These are phyloP conservation scores for Trametes cubensis DNA, from an alignment of 768 basidiomycete genomes.

Conservation along the genomic window DNA sequence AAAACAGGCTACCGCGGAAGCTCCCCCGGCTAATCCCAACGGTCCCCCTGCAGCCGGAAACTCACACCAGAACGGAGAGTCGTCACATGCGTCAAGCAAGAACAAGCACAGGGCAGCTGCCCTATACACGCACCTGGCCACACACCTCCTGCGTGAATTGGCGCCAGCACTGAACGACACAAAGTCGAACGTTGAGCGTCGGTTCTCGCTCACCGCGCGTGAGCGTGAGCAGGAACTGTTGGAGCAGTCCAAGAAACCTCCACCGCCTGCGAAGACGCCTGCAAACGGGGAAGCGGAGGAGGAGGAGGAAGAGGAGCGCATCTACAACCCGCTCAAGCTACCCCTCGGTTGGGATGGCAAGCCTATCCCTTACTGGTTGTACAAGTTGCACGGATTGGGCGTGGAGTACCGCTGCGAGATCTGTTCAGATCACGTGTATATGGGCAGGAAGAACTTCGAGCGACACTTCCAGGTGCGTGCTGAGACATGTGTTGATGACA, in stretches of 20 bases:
- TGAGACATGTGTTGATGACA: background rate
- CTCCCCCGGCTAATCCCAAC: constrained; percentile 60
- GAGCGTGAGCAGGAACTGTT: constrained; percentile 94
- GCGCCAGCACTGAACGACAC: constrained; percentile 79
- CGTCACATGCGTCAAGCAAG: constrained; percentile 37
- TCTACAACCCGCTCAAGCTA: constrained; percentile 97
- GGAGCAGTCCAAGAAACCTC: constrained; percentile 62
- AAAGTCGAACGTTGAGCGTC: constrained; percentile 93
- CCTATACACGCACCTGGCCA: constrained; percentile 68
- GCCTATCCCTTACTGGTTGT: constrained; percentile 98
- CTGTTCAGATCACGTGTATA: constrained; percentile 94
- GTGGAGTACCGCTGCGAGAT: constrained; percentile 98
- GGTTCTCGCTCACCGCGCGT: constrained; percentile 94
- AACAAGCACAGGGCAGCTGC: constrained; percentile 67
- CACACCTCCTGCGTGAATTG: constrained; percentile 67
- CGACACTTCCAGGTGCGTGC: constrained; percentile 83
- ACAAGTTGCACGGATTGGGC: constrained; percentile 97
- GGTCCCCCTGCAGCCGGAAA: constrained; percentile 62
- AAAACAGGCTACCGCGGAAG: constrained; percentile 56
- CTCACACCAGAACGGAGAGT: constrained; percentile 33
- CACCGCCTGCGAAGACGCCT: constrained; percentile 49
- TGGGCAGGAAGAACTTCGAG: constrained; percentile 98
- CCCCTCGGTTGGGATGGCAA: constrained; percentile 99
- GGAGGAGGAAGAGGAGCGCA: constrained; percentile 93
- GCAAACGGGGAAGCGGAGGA: constrained; percentile 62